A percentile compares a stretch with the other conserved stretches of the same genome.
These are phyloP conservation scores for Nannochloropsis oceanica DNA, from an alignment of 108 stramenopile genomes.

Conservation along the genomic window DNA sequence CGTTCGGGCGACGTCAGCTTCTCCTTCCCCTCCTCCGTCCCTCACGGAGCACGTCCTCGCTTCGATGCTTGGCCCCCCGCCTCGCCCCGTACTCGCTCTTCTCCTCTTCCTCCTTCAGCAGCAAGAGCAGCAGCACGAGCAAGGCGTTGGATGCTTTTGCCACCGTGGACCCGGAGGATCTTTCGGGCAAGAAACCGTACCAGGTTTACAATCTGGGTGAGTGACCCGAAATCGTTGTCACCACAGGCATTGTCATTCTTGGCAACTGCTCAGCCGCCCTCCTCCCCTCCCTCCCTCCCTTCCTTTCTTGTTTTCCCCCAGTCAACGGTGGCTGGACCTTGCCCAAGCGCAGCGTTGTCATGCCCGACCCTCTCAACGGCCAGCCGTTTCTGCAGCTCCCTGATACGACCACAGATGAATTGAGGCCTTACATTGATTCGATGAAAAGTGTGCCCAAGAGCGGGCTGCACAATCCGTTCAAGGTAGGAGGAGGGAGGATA, in stretches of 20 bases:
- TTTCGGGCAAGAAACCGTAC: not conserved
- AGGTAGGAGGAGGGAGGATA: constrained; percentile 16
- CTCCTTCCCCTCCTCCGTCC: too few relatives aligned
- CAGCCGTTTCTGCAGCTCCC: constrained; percentile 36
- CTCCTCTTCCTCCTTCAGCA: too few relatives aligned
- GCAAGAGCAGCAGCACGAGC: not conserved
- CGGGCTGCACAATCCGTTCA: constrained; percentile 64
- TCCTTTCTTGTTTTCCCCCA: not conserved
- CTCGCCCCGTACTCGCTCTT: too few relatives aligned
- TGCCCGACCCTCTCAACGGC: constrained; percentile 42
- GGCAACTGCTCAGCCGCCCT: not conserved
- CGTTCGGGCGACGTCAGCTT: too few relatives aligned
- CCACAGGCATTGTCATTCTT: not conserved
- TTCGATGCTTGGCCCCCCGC: too few relatives aligned
- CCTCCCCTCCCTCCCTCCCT: not conserved
- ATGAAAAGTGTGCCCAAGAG: constrained; percentile 50
- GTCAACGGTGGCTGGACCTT: constrained; percentile 22
- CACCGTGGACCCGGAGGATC: constrained; percentile 7
- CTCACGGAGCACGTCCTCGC: too few relatives aligned
- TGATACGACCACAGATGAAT: constrained; percentile 37
- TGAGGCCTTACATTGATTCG: constrained; percentile 59
- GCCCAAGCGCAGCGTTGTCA: not conserved
- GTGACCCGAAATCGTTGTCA: not conserved
- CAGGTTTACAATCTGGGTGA: constrained; percentile 5
- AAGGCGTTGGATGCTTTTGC: not conserved